Evolutionary conservation across 169 alveolate genomes (phyloP).

Genomic region (Cryptosporidium andersoni): DNA sequence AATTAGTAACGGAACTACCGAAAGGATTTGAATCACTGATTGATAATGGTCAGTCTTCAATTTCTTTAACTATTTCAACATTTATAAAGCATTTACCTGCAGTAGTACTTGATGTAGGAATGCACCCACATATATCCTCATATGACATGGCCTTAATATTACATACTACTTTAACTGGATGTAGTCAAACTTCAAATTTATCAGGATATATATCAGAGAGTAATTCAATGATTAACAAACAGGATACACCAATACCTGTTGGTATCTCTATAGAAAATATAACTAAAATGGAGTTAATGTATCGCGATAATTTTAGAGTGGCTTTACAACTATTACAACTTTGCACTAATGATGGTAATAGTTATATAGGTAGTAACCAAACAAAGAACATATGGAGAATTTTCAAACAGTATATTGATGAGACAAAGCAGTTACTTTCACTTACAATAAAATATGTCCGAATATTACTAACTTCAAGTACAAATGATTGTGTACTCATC

Average conservation of each 20-base stretch:
- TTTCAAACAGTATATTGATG: conserved; percentile 51
- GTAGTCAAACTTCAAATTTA: conserved; percentile 6
- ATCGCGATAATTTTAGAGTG: conserved; percentile 51
- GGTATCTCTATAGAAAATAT: not conserved
- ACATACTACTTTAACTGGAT: conserved; percentile 40
- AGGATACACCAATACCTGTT: not conserved
- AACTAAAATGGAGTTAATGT: conserved; percentile 23
- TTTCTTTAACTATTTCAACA: conserved; percentile 26
- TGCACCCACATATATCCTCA: conserved; percentile 55
- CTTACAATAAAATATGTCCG: conserved; percentile 35
- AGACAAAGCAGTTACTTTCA: conserved; percentile 22
- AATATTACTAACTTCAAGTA: conserved; percentile 40
- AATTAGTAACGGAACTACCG: conserved; percentile 20
- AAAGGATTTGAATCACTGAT: conserved; percentile 35
- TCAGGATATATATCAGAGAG: not conserved
- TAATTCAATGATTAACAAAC: not conserved
- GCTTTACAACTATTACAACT: conserved; percentile 52
- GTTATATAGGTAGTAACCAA: not conserved
- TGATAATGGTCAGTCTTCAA: conserved; percentile 1
- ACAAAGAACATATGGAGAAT: conserved; percentile 6
- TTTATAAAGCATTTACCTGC: conserved; percentile 45
- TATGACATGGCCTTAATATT: conserved; percentile 54
- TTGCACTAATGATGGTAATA: not conserved
- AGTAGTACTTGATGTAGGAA: conserved; percentile 24
- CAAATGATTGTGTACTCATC: conserved; percentile 14